Conservation (phyloP, 2,329 filamentous ascomycete species). For the Fusarium drepaniforme region DNA sequence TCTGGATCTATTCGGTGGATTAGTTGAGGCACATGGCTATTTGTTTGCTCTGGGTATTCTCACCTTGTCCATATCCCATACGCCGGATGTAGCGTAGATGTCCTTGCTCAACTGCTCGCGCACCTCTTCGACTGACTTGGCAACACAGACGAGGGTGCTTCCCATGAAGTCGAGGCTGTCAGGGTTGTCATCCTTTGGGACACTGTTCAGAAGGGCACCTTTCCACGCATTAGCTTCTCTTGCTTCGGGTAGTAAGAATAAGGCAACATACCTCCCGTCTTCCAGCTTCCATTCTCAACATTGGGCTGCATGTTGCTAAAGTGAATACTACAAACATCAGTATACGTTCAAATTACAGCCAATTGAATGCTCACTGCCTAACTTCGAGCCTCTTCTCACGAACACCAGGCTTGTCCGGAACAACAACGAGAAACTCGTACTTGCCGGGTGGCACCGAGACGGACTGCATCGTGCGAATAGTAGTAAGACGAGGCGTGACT, state of each 20-base stretch:
- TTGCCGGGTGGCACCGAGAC: conserved; percentile 49
- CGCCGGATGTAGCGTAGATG: conserved; percentile 76
- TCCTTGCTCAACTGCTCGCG: conserved; percentile 76
- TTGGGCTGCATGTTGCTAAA: conserved; percentile 66
- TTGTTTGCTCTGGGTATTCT: conserved; percentile 20
- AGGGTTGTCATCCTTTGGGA: conserved; percentile 71
- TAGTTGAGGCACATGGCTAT: neutral
- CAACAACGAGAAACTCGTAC: conserved; percentile 76
- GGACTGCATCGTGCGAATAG: conserved; percentile 46
- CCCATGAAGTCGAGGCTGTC: conserved; percentile 77
- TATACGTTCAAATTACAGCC: conserved; percentile 9
- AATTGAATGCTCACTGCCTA: conserved; percentile 59
- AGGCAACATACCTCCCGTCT: conserved; percentile 71
- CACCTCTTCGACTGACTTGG: conserved; percentile 77
- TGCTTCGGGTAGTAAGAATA: no score
- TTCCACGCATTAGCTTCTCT: neutral
- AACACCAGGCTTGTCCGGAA: conserved; percentile 74
- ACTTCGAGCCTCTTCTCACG: conserved; percentile 72
- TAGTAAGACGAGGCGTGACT: conserved; percentile 4
- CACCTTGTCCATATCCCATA: conserved; percentile 84
- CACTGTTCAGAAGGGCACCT: conserved; percentile 76
- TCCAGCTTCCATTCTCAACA: conserved; percentile 67
- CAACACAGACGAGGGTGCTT: conserved; percentile 76
- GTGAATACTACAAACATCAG: conserved; percentile 55
- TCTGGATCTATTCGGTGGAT: conserved; percentile 55